Conservation (phyloP, 176 grass and related monocot species). For the Alopecurus myosuroides region DNA sequence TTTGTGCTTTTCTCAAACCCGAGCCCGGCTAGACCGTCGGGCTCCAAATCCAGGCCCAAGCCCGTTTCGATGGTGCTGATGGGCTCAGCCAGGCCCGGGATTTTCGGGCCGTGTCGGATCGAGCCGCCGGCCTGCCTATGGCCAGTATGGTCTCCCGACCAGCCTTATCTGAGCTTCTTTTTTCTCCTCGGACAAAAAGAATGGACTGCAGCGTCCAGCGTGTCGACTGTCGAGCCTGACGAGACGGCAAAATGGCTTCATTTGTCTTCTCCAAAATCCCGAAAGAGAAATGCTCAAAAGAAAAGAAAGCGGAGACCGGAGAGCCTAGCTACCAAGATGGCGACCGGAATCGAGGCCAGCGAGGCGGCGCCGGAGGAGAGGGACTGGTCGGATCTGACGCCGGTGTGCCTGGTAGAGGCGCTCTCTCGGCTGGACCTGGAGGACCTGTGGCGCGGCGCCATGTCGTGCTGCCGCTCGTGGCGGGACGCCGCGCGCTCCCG, state of each 20-base stretch:
- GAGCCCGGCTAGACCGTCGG: too few species aligned
- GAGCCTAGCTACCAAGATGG: slow-evolving; percentile 18
- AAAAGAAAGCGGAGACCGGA: not conserved
- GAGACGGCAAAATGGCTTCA: not conserved
- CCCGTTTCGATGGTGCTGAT: too few species aligned
- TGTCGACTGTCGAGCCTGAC: not conserved
- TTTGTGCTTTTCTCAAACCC: too few species aligned
- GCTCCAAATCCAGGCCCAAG: too few species aligned
- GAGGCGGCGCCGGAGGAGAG: not conserved
- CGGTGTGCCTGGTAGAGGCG: slow-evolving; percentile 66
- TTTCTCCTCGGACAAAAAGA: too few species aligned
- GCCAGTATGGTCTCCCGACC: too few species aligned
- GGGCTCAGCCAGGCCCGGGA: too few species aligned
- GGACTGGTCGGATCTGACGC: slow-evolving; percentile 78
- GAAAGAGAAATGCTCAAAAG: not conserved
- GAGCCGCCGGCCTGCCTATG: too few species aligned
- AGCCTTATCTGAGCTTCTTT: too few species aligned
- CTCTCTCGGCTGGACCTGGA: slow-evolving; percentile 56
- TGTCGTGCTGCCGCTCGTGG: slow-evolving; percentile 79
- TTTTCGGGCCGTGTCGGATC: too few species aligned
- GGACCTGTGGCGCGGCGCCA: slow-evolving; percentile 71
- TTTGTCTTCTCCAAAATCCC: not conserved
- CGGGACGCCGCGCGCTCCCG: slow-evolving; percentile 50
- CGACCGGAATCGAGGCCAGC: not conserved
- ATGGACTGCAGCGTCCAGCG: not conserved